A percentile compares a stretch with the other conserved stretches of the same genome.
Conservation (phyloP, 1,284 basidiomycete genomes). For the Grifola frondosa region DNA sequence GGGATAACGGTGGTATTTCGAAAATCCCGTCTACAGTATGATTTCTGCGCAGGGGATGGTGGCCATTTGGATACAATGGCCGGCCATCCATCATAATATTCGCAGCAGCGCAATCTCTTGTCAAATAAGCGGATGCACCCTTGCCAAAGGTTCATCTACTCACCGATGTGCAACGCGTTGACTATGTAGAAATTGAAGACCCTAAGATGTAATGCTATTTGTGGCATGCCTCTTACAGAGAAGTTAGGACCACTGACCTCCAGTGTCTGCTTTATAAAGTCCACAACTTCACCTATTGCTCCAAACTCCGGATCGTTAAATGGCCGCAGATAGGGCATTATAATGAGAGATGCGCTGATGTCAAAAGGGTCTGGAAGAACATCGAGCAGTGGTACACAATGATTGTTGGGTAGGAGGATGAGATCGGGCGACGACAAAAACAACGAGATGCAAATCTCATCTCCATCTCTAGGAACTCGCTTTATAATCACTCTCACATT, state of each 20-base stretch:
- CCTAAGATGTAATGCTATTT: slow-evolving; percentile 13
- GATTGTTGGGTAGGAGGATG: too few species aligned
- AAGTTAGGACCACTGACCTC: slow-evolving; percentile 16
- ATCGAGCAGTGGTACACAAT: slow-evolving; percentile 21
- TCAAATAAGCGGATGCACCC: neutral
- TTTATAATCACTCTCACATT: slow-evolving; percentile 23
- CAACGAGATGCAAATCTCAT: slow-evolving; percentile 13
- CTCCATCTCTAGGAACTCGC: neutral
- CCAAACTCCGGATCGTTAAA: slow-evolving; percentile 23
- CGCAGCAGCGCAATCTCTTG: slow-evolving; percentile 25
- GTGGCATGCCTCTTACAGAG: neutral
- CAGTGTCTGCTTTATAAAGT: slow-evolving; percentile 27
- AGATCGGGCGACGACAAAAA: slow-evolving; percentile 7
- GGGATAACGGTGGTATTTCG: slow-evolving; percentile 1
- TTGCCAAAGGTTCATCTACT: neutral
- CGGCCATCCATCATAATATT: slow-evolving; percentile 34
- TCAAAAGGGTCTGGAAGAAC: slow-evolving; percentile 16
- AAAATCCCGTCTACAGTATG: slow-evolving; percentile 11
- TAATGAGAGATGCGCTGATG: slow-evolving; percentile 11
- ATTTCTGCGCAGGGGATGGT: slow-evolving; percentile 22
- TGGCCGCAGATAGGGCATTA: slow-evolving; percentile 27
- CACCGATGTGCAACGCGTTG: slow-evolving; percentile 28
- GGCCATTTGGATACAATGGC: slow-evolving; percentile 24
- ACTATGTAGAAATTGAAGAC: slow-evolving; percentile 26
- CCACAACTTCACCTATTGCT: slow-evolving; percentile 25